Base-by-base conservation (phyloP, 345 rosid species). In the Salix koriyanagi region DNA sequence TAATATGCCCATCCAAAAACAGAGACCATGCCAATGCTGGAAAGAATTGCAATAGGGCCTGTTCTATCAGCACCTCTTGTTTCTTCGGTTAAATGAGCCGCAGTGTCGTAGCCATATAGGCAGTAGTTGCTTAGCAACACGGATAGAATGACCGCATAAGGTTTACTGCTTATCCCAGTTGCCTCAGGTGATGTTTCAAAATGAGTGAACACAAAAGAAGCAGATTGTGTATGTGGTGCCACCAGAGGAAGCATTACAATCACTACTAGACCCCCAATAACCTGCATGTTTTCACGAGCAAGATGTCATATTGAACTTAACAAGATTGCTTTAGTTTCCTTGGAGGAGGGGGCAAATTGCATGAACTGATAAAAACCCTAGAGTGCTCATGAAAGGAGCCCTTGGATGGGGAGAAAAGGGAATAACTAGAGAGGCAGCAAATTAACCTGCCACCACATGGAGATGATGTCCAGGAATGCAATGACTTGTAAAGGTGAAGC, bases 391-490 rank as follows among this genome's bases (percentile, higher is more conserved):
- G 50, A 0, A 14, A 3, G 18, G 50, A 46, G 14, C 14, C 50
- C 50, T 14, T 14, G 14, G 18, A 3, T 25, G 12, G 23, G 48
- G 23, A 25, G 14, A 30, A 19, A 10, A n/a, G 1, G 66, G 11
- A 39, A n/a, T 6, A 36, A 74, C 42, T 23, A 19, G 7, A 34
- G 13, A 2, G 13, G 36, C 10, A 70, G 2, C 14, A 10, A 8
- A 41, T 30, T 34, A 84, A 88, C 92, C 90, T 90, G 93, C 93
- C 93, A 90, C 91, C 89, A 88, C 2, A 90, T 84, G 32, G 93
- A 90, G 67, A 90, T 87, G 10, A 87, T 83, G 88, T 82, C 91
- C 68, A 88, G 84, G 79, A 86, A 83, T 71, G 93, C 93, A 76
- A 90, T 83, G 42, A 90, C 90, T 83, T 87, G 84, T 15, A 90